Evolutionary conservation across 2,329 filamentous ascomycete species (phyloP).

Genomic region (Fusarium staphyleae): DNA sequence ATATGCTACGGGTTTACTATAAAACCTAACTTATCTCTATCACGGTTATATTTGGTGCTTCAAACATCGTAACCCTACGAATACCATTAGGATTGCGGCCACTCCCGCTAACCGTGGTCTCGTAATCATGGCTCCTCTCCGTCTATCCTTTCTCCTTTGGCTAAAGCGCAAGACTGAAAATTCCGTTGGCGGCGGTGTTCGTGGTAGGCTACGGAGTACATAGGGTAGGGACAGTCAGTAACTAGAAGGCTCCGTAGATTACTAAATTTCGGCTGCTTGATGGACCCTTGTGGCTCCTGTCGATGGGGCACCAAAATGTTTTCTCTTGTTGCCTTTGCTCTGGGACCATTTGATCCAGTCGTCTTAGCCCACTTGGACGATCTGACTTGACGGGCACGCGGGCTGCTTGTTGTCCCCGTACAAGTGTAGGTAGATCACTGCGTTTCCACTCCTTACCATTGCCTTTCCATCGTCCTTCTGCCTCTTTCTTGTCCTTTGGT

Average conservation of each 20-base stretch:
- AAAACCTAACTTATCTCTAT: too few species aligned
- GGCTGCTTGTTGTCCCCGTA: too few species aligned
- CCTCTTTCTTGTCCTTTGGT: neutral
- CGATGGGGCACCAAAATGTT: slow-evolving; percentile 1
- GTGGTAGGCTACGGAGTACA: too few species aligned
- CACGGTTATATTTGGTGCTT: too few species aligned
- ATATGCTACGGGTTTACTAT: neutral
- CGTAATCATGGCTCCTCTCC: neutral
- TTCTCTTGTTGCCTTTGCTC: neutral
- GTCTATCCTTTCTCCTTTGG: slow-evolving; percentile 20
- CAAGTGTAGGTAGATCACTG: too few species aligned
- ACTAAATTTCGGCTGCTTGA: slow-evolving; percentile 35
- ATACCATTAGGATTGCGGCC: neutral
- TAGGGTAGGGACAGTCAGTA: too few species aligned
- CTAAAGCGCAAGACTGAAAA: slow-evolving; percentile 10
- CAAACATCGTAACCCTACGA: slow-evolving; percentile 10
- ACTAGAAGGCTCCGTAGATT: slow-evolving; percentile 1
- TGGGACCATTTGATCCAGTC: neutral
- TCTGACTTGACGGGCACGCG: neutral
- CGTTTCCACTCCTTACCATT: neutral
- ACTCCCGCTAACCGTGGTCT: slow-evolving; percentile 15
- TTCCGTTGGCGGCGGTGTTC: slow-evolving; percentile 1
- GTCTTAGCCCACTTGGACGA: slow-evolving; percentile 5
- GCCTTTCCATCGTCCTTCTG: neutral
- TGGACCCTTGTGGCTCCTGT: slow-evolving; percentile 32